phyloP scores from a whole-genome alignment of 2,329 filamentous ascomycete species.

The Orbilia oligospora region DNA sequence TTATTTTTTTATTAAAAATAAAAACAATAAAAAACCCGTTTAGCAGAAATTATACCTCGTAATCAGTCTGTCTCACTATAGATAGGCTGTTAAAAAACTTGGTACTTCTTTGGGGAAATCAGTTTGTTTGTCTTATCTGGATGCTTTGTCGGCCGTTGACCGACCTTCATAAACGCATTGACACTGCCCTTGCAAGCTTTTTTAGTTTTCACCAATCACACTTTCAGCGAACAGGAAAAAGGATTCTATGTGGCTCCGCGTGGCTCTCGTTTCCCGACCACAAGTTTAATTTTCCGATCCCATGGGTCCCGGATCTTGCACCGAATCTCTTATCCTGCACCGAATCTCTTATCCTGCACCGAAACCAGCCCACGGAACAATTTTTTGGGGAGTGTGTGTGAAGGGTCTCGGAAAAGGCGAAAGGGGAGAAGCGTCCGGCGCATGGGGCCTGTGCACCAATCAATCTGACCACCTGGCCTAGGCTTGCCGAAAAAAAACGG shows the following conservation, averaged over 20 bases:
- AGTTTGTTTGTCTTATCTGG: background rate
- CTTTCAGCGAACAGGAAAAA: background rate
- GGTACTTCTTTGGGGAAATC: background rate
- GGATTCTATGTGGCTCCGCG: constrained; percentile 21
- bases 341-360: constrained; percentile 31
- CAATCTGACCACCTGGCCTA: constrained; percentile 31
- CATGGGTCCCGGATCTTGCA: constrained; percentile 41
- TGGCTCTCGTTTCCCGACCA: constrained; percentile 46
- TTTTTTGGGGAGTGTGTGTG: constrained; percentile 23
- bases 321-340: constrained; percentile 36
- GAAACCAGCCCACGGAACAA: constrained; percentile 48
- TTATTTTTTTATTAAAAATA: constrained; percentile 9
- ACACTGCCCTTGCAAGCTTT: constrained; percentile 6
- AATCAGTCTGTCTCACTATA: constrained; percentile 1
- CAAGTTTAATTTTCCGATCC: constrained; percentile 48
- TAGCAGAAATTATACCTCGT: constrained; percentile 12
- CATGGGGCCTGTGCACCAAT: constrained; percentile 46
- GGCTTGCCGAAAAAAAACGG: constrained; percentile 34
- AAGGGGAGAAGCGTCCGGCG: background rate
- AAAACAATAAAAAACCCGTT: too few relatives aligned
- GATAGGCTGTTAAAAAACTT: background rate
- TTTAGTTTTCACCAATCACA: constrained; percentile 35
- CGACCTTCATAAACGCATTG: constrained; percentile 23
- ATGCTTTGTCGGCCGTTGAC: constrained; percentile 48
- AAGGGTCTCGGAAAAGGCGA: constrained; percentile 53